Evolutionary conservation across 768 basidiomycete species (phyloP).

Genomic region (Pisolithus albus): DNA sequence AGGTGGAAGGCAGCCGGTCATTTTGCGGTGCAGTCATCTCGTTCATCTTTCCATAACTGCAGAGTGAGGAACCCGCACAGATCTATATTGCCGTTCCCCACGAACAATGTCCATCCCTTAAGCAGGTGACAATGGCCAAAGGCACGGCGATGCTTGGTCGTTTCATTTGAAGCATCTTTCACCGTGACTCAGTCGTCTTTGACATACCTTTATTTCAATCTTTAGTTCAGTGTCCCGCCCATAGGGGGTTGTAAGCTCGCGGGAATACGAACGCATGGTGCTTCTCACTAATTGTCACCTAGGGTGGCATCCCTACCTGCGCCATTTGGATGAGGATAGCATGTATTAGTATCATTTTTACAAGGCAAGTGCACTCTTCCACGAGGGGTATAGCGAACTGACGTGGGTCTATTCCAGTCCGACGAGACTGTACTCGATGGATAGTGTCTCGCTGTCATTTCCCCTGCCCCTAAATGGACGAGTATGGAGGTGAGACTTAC

Average conservation of each 20-base stretch:
- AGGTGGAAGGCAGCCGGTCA: conserved; percentile 11
- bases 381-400: conserved; percentile 18
- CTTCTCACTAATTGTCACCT: conserved; percentile 12
- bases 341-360: conserved; percentile 9
- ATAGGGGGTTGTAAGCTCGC: conserved; percentile 6
- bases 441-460: conserved; percentile 17
- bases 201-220: conserved; percentile 3
- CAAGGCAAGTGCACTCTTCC: conserved; percentile 11
- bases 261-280: conserved; percentile 3
- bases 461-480: conserved; percentile 25
- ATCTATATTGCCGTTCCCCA: conserved; percentile 13
- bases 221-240: conserved; percentile 5
- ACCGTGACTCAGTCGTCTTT: not conserved
- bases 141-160: conserved; percentile 10
- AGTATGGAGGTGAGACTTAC: conserved; percentile 28
- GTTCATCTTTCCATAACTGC: conserved; percentile 14
- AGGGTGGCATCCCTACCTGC: conserved; percentile 14
- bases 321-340: conserved; percentile 8
- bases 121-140: conserved; percentile 24
- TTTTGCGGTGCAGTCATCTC: conserved; percentile 15
- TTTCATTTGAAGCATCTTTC: not conserved
- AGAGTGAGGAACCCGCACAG: conserved; percentile 9
- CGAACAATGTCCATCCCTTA: conserved; percentile 27
- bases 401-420: conserved; percentile 6
- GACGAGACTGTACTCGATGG: conserved; percentile 12